Evolutionary conservation across 805 yeast genomes (phyloP).

Genomic region (Ogataea zsoltii): DNA sequence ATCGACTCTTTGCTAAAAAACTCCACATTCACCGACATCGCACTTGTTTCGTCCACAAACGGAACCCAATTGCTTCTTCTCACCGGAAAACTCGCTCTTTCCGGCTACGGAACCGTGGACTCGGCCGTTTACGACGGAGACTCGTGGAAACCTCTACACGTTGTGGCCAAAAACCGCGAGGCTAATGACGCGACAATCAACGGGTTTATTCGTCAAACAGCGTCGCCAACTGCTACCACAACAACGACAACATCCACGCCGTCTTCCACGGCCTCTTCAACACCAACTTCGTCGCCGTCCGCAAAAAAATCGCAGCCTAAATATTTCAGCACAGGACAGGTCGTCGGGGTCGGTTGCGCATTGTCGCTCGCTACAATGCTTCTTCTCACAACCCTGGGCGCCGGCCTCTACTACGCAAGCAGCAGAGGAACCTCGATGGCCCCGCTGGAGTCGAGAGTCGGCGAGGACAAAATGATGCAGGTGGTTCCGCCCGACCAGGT

Average conservation of each 20-base stretch:
- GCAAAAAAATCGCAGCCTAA: neutral
- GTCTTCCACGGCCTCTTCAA: slow-evolving; percentile 7
- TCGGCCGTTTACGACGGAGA: slow-evolving; percentile 67
- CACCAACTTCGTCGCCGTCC: neutral
- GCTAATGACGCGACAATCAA: slow-evolving; percentile 24
- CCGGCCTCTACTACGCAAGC: slow-evolving; percentile 36
- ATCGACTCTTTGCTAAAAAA: slow-evolving; percentile 35
- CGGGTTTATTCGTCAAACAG: slow-evolving; percentile 37
- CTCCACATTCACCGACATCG: slow-evolving; percentile 44
- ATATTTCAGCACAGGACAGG: slow-evolving; percentile 54
- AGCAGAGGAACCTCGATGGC: slow-evolving; percentile 41
- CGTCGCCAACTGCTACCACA: slow-evolving; percentile 8
- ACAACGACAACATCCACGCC: slow-evolving; percentile 11
- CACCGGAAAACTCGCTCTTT: slow-evolving; percentile 55
- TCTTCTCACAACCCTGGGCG: slow-evolving; percentile 41
- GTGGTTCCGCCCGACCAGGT: slow-evolving; percentile 62
- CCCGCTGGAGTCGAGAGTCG: slow-evolving; percentile 54
- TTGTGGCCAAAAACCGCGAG: slow-evolving; percentile 38
- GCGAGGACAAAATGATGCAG: slow-evolving; percentile 60
- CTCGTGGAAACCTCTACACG: slow-evolving; percentile 65
- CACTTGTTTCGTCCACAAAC: slow-evolving; percentile 33
- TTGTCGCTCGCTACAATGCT: slow-evolving; percentile 56
- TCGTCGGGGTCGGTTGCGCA: slow-evolving; percentile 69
- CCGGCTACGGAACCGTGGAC: slow-evolving; percentile 54
- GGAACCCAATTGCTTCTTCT: slow-evolving; percentile 51